Evolutionary conservation across 2,329 filamentous ascomycete species (phyloP).

Genomic region (Exophiala phaeomuriformis): DNA sequence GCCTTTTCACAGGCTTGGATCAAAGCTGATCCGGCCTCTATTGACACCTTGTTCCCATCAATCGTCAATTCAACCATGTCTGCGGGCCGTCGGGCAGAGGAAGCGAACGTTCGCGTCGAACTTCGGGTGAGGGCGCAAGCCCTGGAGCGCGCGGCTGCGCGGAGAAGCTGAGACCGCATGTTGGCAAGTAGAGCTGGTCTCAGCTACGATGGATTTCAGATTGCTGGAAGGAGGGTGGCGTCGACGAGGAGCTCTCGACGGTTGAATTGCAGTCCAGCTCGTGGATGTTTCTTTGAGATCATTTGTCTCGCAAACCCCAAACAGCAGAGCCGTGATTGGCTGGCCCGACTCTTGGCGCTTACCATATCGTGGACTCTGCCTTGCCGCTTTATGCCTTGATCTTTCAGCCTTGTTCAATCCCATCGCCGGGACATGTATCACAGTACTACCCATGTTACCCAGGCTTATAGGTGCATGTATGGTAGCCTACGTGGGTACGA

Average conservation of each 20-base stretch:
- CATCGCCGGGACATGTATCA: not conserved
- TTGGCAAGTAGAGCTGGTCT: conserved; percentile 33
- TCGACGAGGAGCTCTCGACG: conserved; percentile 17
- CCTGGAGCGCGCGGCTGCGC: conserved; percentile 50
- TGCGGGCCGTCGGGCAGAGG: conserved; percentile 67
- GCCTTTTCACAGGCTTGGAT: conserved; percentile 99
- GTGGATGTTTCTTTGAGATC: conserved; percentile 2
- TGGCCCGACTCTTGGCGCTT: not conserved
- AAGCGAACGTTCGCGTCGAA: conserved; percentile 72
- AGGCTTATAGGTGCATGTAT: too few species aligned
- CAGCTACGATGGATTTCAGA: conserved; percentile 19
- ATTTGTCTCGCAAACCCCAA: not conserved
- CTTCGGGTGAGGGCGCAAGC: conserved; percentile 44
- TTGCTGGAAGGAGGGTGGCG: conserved; percentile 12
- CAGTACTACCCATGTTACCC: too few species aligned
- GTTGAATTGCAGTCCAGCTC: conserved; percentile 1
- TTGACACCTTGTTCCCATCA: conserved; percentile 96
- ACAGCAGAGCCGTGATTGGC: conserved; percentile 5
- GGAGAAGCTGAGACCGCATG: conserved; percentile 59
- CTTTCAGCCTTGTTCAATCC: not conserved
- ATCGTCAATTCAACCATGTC: conserved; percentile 89
- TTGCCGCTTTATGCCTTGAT: not conserved
- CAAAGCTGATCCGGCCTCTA: conserved; percentile 93
- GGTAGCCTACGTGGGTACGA: too few species aligned
- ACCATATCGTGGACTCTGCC: not conserved